A percentile compares a stretch with the other conserved stretches of the same genome.
Conservation (phyloP, 768 basidiomycete genomes). For the Agaricus sinodeliciosus region DNA sequence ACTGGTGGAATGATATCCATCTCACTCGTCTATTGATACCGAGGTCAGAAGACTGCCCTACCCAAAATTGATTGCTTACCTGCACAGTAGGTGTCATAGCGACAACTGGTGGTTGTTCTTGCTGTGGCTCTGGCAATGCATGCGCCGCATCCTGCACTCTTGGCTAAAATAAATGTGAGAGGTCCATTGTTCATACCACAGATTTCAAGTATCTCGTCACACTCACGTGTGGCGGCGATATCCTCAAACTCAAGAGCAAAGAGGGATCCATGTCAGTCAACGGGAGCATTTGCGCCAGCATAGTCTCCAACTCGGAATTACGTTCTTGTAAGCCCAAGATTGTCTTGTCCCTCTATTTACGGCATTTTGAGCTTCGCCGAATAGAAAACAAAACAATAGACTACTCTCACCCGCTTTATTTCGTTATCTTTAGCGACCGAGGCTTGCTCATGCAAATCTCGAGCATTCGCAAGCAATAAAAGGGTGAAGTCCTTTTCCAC, state of each 20-base stretch:
- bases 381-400: conserved; percentile 5
- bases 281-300: conserved; percentile 37
- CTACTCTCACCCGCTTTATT: conserved; percentile 38
- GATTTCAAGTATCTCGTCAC: conserved; percentile 16
- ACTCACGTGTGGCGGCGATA: conserved; percentile 34
- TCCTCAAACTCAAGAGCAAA: conserved; percentile 33
- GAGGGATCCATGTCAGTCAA: conserved; percentile 21
- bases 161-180: too few species aligned
- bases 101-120: not conserved
- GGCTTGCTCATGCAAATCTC: conserved; percentile 45
- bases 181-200: not conserved
- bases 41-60: not conserved
- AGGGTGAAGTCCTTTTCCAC: conserved; percentile 44
- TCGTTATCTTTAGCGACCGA: conserved; percentile 50
- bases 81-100: not conserved
- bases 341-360: conserved; percentile 38
- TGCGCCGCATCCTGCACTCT: not conserved
- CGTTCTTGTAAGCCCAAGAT: conserved; percentile 37
- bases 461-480: conserved; percentile 35
- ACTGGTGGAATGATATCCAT: not conserved
- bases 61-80: not conserved
- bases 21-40: not conserved
- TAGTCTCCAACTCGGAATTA: conserved; percentile 38
- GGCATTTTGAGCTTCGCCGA: not conserved
- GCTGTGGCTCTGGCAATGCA: not conserved